Evolutionary conservation across 305 asterid genomes (phyloP), one percentile per base, ranked within the genome.

Genomic region (Fraxinus ornus): DNA sequence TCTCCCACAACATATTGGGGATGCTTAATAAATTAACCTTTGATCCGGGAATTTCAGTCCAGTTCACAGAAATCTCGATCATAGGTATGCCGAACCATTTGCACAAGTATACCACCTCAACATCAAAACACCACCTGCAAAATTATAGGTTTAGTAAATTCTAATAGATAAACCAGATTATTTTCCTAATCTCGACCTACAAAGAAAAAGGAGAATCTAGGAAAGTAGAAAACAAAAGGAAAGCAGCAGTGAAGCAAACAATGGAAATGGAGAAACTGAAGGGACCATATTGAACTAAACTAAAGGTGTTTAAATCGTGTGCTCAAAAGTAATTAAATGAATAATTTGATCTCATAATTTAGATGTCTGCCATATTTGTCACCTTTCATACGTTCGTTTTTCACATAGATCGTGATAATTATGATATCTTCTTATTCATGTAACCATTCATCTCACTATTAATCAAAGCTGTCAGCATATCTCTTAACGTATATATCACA

Each of bases 91-190:
- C 80, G 78, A 93, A 93, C 66, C 84, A 36, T 81, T 93, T 92
- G 96, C 97, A 92, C 70, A 95, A 70, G 90, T 94, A 95, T 49
- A 93, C 97, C 88, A 95, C 78, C 82, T 95, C 99, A 64, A 95
- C 99, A 60, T 95, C 99, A 78, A 95, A 95, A 87, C 99, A 95
- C 99, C 98, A 94, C 91, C 97, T 94, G 92, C 84, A 77, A 80
- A 74, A 79, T 70, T 81, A 62, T 36, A 52, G 72, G 44, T 24
- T 66, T 47, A 2, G 26, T 9, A 15, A 82, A 30, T 66, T 72
- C 33, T 26, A 41, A 71, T 8, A 44, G 21, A 68, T 0, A n/a
- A 37, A 19, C 62, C 66, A 17, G 70, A 9, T n/a, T 41, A 39
- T 41, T 22, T 21, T 12, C 15, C 72, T 22, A 22, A 22, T 62